A percentile compares a stretch with the other conserved stretches of the same genome.
Conservation (phyloP, 768 basidiomycete genomes). For the Cubamyces lactineus region DNA sequence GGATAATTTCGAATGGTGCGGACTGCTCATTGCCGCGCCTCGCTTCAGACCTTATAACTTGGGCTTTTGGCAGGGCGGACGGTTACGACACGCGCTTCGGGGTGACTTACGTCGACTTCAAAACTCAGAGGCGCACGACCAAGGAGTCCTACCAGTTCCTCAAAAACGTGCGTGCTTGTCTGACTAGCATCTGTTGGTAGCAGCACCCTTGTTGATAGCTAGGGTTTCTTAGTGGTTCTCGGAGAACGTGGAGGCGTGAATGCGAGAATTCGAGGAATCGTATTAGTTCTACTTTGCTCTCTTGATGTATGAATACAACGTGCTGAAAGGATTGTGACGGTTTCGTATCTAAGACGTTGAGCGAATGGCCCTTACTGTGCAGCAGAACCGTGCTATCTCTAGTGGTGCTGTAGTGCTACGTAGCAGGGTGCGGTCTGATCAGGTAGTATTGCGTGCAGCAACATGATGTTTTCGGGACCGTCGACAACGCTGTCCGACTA, state of each 20-base stretch:
- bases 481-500: not conserved
- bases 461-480: not conserved
- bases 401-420: too few relatives aligned
- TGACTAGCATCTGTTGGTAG: too few relatives aligned
- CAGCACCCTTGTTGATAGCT: not conserved
- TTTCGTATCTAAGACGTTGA: too few relatives aligned
- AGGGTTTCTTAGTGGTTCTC: constrained; percentile 20
- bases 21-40: not conserved
- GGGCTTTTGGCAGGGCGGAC: constrained; percentile 33
- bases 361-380: too few relatives aligned
- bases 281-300: too few relatives aligned
- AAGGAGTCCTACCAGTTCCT: constrained; percentile 35
- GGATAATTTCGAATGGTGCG: constrained; percentile 50
- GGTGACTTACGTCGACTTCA: constrained; percentile 45
- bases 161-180: constrained; percentile 26
- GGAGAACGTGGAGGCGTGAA: constrained; percentile 15
- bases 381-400: too few relatives aligned
- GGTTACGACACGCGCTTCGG: constrained; percentile 50
- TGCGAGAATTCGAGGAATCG: too few relatives aligned
- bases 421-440: not conserved
- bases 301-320: too few relatives aligned
- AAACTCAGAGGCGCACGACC: constrained; percentile 34
- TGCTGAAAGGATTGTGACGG: too few relatives aligned
- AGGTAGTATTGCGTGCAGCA: not conserved
- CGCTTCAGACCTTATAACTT: not conserved